These are phyloP conservation scores for Diddensiella transvaalensis DNA, from an alignment of 805 yeast genomes.

Conservation along the genomic window DNA sequence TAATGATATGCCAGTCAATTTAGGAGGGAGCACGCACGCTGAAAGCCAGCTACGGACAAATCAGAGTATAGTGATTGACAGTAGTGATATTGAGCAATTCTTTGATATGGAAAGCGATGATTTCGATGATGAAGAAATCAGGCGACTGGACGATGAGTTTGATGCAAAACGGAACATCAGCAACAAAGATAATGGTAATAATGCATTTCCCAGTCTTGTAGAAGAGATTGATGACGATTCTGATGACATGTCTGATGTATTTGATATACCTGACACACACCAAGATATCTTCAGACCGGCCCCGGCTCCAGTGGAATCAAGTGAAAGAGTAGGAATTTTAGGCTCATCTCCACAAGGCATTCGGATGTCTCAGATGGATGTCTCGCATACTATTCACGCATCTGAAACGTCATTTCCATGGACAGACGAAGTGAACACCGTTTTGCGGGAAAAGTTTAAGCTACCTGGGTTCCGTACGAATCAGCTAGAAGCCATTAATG, in stretches of 20 bases:
- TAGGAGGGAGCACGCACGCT: neutral
- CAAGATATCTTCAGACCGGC: neutral
- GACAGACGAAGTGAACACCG: conserved; percentile 62
- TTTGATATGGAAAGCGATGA: neutral
- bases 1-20: neutral
- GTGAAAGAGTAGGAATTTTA: neutral
- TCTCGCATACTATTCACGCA: neutral
- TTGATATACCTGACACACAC: neutral
- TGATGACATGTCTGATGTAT: neutral
- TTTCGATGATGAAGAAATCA: neutral
- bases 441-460: conserved; percentile 58
- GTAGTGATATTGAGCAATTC: neutral
- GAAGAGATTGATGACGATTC: neutral
- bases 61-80: neutral
- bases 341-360: conserved; percentile 8
- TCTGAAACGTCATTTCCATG: conserved; percentile 41
- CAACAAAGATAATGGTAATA: neutral
- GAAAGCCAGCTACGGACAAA: neutral
- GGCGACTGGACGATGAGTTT: neutral
- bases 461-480: conserved; percentile 69
- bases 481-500: conserved; percentile 82
- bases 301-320: neutral
- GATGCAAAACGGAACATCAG: neutral
- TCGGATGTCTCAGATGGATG: conserved; percentile 8
- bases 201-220: neutral